phyloP scores from a whole-genome alignment of 306 rosid genomes.

The Herpetospermum pedunculosum region DNA sequence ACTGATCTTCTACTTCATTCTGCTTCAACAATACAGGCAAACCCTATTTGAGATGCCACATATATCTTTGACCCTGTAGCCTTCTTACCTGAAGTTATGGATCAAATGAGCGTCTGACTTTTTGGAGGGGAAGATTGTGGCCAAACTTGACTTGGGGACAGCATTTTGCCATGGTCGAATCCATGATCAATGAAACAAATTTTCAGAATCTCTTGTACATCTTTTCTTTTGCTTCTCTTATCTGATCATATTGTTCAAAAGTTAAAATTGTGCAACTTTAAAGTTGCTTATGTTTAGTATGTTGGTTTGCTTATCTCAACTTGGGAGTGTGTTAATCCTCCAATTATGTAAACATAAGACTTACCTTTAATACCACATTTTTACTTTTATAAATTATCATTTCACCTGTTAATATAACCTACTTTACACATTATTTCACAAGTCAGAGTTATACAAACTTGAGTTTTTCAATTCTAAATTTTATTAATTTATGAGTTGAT shows the following conservation, averaged over 20 bases:
- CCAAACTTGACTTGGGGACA: background rate
- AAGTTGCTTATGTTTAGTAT: background rate
- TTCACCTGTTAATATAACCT: too few species aligned
- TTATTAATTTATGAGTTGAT: too few species aligned
- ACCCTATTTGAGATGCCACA: background rate
- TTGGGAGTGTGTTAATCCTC: background rate
- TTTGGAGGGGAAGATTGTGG: background rate
- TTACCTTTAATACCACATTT: background rate
- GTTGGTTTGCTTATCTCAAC: background rate
- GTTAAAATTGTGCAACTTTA: background rate
- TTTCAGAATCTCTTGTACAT: background rate
- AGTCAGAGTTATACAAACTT: background rate
- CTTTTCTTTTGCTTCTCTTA: too few species aligned
- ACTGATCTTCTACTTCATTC: conserved; percentile 24
- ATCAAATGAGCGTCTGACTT: background rate
- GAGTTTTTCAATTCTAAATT: background rate
- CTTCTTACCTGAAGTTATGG: background rate
- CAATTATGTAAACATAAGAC: background rate
- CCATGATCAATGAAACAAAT: background rate
- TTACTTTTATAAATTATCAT: background rate
- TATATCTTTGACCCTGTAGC: background rate
- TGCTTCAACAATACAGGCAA: background rate
- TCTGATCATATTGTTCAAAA: background rate
- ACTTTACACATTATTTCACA: too few species aligned
- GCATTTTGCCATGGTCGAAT: background rate